Base-by-base conservation (phyloP, 345 rosid species). In the Brassica rapa region DNA sequence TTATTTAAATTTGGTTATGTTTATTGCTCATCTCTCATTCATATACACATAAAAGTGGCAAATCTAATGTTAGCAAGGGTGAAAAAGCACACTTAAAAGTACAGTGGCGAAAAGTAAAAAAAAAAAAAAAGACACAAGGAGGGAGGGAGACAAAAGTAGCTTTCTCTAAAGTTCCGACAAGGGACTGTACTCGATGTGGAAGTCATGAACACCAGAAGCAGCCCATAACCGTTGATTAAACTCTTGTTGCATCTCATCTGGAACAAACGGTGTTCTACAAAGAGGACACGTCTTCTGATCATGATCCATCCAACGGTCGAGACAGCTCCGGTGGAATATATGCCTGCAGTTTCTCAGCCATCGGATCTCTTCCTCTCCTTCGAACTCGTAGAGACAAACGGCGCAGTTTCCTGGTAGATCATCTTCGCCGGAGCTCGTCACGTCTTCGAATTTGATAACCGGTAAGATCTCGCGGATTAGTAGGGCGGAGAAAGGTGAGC, bases 271-370 rank as follows among this genome's bases (percentile, higher is more conserved):
- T 1, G 91, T 88, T 84, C 98, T 86, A 49, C 97, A 94, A 1
- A 94, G 96, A 3, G 96, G 98, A 73, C 98, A 94, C 6, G 94
- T 94, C 76, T 84, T 82, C 87, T 89, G 89, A 68, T 90, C 97
- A 1, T 89, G 92, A 83, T 92, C 96, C 91, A 94, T 90, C 98
- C 98, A 94, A 76, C 93, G 94, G 90, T 91, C 97, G 70, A 94
- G 66, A 81, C 98, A 94, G 3, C 82, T 82, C 81, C 92, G 64
- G 71, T 94, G 98, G 49, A 94, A 94, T 64, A 94, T 79, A 83
- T 94, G 98, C 80, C 77, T 82, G 57, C 98, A 94, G 74, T 87
- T 89, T 83, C 86, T 85, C 78, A 92, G 37, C 93, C 91, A 84
- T 82, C 96, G 79, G 83, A 91, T 87, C 88, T 92, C 98, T 35